phyloP scores from a whole-genome alignment of 2,329 filamentous ascomycete species.

The Fusarium haematococcum region DNA sequence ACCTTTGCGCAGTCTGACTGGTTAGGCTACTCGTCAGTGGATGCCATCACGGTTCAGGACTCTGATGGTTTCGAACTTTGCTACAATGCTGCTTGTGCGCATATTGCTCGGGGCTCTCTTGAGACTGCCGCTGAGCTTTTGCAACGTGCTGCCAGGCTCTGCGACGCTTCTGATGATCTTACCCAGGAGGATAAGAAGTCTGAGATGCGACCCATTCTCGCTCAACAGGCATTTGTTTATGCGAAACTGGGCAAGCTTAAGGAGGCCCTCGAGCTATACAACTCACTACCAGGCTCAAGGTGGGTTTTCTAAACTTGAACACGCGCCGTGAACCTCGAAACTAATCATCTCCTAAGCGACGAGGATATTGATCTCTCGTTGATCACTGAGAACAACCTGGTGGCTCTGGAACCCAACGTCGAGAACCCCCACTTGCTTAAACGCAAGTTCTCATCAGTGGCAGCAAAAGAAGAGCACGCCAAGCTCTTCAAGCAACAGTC shows the following conservation, averaged over 20 bases:
- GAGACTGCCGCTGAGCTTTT: slow-evolving; percentile 74
- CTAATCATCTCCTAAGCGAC: slow-evolving; percentile 60
- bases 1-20: slow-evolving; percentile 79
- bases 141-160: slow-evolving; percentile 77
- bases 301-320: slow-evolving; percentile 53
- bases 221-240: slow-evolving; percentile 81
- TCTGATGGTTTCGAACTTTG: slow-evolving; percentile 83
- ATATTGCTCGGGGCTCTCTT: slow-evolving; percentile 77
- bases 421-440: slow-evolving; percentile 77
- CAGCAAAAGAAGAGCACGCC: slow-evolving; percentile 66
- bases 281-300: slow-evolving; percentile 71
- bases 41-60: slow-evolving; percentile 66
- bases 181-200: slow-evolving; percentile 78
- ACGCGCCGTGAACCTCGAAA: not conserved
- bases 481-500: slow-evolving; percentile 79
- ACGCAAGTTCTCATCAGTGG: slow-evolving; percentile 67
- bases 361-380: slow-evolving; percentile 74
- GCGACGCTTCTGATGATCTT: slow-evolving; percentile 79
- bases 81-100: slow-evolving; percentile 82
- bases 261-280: slow-evolving; percentile 73
- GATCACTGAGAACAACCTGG: slow-evolving; percentile 74
- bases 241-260: slow-evolving; percentile 73
- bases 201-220: slow-evolving; percentile 79
- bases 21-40: slow-evolving; percentile 61
- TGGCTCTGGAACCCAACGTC: slow-evolving; percentile 54